A percentile compares a stretch with the other conserved stretches of the same genome.
Evolutionary conservation across 441 rosid species (phyloP).

Genomic region (Populus hybrid): DNA sequence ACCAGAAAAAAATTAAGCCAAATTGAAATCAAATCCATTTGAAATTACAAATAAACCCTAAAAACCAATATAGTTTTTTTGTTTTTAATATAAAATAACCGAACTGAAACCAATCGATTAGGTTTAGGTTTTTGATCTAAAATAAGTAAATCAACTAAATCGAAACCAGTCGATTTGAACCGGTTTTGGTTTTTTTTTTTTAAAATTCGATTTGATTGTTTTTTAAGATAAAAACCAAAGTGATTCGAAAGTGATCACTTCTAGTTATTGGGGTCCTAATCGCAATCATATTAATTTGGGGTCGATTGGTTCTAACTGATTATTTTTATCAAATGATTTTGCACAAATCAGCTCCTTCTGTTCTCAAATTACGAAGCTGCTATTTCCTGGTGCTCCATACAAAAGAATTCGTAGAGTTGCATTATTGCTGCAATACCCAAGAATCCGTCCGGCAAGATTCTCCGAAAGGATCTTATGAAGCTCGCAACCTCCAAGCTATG

Average conservation of each 20-base stretch:
- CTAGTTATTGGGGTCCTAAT: rapidly evolving
- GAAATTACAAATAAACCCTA: too few species aligned
- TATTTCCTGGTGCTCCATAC: constrained; percentile 68
- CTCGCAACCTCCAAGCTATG: constrained; percentile 75
- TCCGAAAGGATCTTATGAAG: constrained; percentile 78
- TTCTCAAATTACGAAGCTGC: neutral
- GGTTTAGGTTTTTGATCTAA: too few species aligned
- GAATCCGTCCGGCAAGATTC: constrained; percentile 87
- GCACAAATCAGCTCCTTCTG: neutral
- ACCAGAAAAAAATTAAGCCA: rapidly evolving
- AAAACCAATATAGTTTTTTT: too few species aligned
- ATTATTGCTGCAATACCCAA: constrained; percentile 68
- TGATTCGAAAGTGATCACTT: rapidly evolving
- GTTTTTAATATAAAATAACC: too few species aligned
- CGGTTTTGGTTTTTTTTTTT: too few species aligned
- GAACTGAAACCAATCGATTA: too few species aligned
- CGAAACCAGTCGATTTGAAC: rapidly evolving
- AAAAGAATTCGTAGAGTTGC: constrained; percentile 73
- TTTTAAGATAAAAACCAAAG: too few species aligned
- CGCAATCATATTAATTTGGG: too few species aligned
- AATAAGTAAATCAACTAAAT: too few species aligned
- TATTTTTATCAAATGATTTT: neutral
- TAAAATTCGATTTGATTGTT: too few species aligned
- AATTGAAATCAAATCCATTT: rapidly evolving
- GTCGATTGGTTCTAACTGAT: neutral